Percentiles rank a stretch among this genome's conserved stretches.
Conservation (phyloP, 1,139 yeast genomes). For the Yamadazyma epiphylla region DNA sequence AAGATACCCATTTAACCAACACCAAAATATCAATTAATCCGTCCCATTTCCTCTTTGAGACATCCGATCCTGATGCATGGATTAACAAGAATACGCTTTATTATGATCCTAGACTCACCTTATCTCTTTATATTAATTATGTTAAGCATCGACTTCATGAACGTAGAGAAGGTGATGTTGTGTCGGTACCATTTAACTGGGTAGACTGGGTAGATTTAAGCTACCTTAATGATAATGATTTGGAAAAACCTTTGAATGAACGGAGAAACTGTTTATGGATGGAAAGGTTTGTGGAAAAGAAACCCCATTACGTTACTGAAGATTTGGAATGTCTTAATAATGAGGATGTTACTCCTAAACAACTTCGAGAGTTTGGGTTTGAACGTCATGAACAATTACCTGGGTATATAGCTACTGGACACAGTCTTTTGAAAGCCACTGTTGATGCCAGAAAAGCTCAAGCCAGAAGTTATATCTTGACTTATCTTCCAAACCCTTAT, state of each 20-base stretch:
- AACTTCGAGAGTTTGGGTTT: slow-evolving; percentile 18
- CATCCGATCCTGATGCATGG: slow-evolving; percentile 13
- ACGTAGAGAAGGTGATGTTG: slow-evolving; percentile 7
- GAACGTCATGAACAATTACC: slow-evolving; percentile 21
- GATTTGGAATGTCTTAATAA: slow-evolving; percentile 17
- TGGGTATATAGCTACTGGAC: slow-evolving; percentile 16
- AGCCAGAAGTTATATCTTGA: slow-evolving; percentile 22
- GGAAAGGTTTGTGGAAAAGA: slow-evolving; percentile 4
- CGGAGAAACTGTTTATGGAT: slow-evolving; percentile 14
- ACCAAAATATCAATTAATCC: slow-evolving; percentile 16
- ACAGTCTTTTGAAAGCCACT: slow-evolving; percentile 16
- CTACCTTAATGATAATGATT: slow-evolving; percentile 13
- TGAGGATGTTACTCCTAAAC: slow-evolving; percentile 16
- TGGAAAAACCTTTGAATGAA: slow-evolving; percentile 12
- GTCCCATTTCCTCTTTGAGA: slow-evolving; percentile 11
- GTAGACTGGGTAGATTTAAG: slow-evolving; percentile 26
- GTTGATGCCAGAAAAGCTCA: slow-evolving; percentile 22
- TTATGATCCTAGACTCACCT: slow-evolving; percentile 39
- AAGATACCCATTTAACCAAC: slow-evolving; percentile 19
- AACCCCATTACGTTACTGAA: slow-evolving; percentile 9
- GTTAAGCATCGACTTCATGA: slow-evolving; percentile 13
- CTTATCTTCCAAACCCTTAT: slow-evolving; percentile 23
- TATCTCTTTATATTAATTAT: slow-evolving; percentile 29
- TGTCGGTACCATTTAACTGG: slow-evolving; percentile 27
- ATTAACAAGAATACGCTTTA: slow-evolving; percentile 17